Evolutionary conservation across 768 basidiomycete species (phyloP).

Genomic region (Mycena floridula): DNA sequence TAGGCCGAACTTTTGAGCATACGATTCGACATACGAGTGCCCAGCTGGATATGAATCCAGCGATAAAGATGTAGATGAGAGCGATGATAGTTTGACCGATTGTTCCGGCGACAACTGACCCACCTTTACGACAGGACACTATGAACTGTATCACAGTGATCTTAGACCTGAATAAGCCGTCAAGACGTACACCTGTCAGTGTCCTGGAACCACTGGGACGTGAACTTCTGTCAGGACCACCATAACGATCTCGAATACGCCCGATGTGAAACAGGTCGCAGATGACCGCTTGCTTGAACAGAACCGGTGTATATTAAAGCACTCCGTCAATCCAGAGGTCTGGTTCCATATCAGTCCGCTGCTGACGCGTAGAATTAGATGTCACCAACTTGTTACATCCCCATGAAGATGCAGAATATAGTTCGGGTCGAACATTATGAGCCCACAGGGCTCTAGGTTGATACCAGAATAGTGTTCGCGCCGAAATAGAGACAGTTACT

Average conservation of each 20-base stretch:
- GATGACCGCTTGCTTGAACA: constrained; percentile 42
- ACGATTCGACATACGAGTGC: constrained; percentile 35
- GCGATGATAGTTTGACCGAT: constrained; percentile 35
- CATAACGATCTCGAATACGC: constrained; percentile 40
- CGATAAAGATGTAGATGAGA: constrained; percentile 41
- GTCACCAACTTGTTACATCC: constrained; percentile 32
- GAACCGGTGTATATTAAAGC: constrained; percentile 37
- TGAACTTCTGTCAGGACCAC: constrained; percentile 32
- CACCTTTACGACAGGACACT: constrained; percentile 31
- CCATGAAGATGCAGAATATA: constrained; percentile 35
- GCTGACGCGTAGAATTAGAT: no score
- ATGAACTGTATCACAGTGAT: no score
- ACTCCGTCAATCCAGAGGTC: constrained; percentile 27
- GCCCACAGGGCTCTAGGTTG: constrained; percentile 17
- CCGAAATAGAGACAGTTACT: neutral
- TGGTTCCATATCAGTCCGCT: constrained; percentile 14
- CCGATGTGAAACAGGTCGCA: constrained; percentile 44
- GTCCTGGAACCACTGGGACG: constrained; percentile 32
- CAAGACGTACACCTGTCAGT: constrained; percentile 25
- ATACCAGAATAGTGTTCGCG: constrained; percentile 8
- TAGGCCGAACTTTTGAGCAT: constrained; percentile 42
- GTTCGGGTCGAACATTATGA: constrained; percentile 25
- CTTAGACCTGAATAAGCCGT: neutral
- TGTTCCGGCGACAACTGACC: constrained; percentile 27
- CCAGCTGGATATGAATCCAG: constrained; percentile 38